A percentile compares a stretch with the other conserved stretches of the same genome.
Evolutionary conservation across 441 rosid species (phyloP).

Genomic region (Daphne laureola): DNA sequence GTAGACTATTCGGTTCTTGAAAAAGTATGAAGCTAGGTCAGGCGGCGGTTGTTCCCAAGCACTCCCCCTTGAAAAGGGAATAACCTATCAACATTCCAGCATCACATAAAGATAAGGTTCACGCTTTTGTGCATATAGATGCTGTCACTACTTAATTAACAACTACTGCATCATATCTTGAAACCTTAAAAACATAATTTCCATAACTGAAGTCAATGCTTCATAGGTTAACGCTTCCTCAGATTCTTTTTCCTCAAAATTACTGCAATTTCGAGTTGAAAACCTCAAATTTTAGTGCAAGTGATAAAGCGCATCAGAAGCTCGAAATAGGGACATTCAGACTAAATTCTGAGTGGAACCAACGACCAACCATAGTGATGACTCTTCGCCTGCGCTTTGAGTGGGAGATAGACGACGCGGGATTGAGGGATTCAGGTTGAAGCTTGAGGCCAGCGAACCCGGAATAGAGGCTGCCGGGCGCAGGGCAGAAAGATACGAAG

Average conservation of each 20-base stretch:
- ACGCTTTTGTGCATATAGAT: neutral
- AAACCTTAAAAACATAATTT: neutral
- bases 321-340: too few species aligned
- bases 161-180: neutral
- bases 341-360: too few species aligned
- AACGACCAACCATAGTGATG: slow-evolving; percentile 48
- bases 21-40: slow-evolving; percentile 79
- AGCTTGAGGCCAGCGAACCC: slow-evolving; percentile 48
- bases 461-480: slow-evolving; percentile 36
- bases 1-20: slow-evolving; percentile 73
- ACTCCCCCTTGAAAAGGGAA: slow-evolving; percentile 66
- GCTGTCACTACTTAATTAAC: neutral
- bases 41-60: slow-evolving; percentile 90
- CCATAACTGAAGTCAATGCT: neutral
- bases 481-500: slow-evolving; percentile 30
- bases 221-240: too few species aligned
- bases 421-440: slow-evolving; percentile 41
- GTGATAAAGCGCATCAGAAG: too few species aligned
- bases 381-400: slow-evolving; percentile 61
- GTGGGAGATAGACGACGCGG: slow-evolving; percentile 31
- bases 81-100: slow-evolving; percentile 40
- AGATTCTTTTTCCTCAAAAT: slow-evolving; percentile 5
- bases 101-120: neutral
- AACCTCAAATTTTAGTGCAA: too few species aligned
- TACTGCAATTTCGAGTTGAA: neutral